Base-by-base conservation (phyloP, 2,329 filamentous ascomycete species). In the Pseudogymnoascus verrucosus region DNA sequence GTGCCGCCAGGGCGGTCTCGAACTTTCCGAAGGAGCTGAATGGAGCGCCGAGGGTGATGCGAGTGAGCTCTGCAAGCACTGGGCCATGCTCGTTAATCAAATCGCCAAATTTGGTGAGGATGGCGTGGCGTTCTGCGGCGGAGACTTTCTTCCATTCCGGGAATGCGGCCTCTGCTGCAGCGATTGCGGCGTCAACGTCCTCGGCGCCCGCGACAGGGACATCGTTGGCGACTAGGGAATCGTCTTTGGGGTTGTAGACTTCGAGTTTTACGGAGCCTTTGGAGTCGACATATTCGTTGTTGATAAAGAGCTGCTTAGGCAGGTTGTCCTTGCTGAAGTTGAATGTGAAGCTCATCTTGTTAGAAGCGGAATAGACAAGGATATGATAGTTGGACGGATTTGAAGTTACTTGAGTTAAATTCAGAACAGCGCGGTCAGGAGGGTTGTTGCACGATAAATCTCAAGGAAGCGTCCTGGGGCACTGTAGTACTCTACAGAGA, bases 181-280 rank as follows among this genome's bases (percentile, higher is more conserved):
- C 72, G 5, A 81, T 77, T 14, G 79, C 79, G 1, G 69, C 69
- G 65, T 80, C 76, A 65, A 78, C 73, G 64, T 82, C 79, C 23
- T 74, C 69, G 36, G 78, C 79, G 79, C 19, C 67, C 10, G 67
- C 68, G 2, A 76, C 65, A 31, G 73, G 71, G 12, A 84, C 76
- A 47, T 82, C 76, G 64, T 81, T 74, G n/a, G 79, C 76, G 1
- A 84, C 76, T 8, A 82, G 69, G 2, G 77, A 76, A 62, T 77
- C 78, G 68, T 83, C 77, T 60, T 76, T 78, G 8, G 82, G 82
- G 66, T 79, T 82, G 72, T 75, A 71, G 4, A 82, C 71, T n/a
- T 76, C 73, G 39, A 83, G 74, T 61, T 78, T 82, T 68, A 79
- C 78, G 28, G 72, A 64, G 67, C 71, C 76, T 63, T 78, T 76